Evolutionary conservation across 1,284 basidiomycete species (phyloP), one percentile per base, ranked within the genome.

Genomic region (Lentinula novae-zelandiae): DNA sequence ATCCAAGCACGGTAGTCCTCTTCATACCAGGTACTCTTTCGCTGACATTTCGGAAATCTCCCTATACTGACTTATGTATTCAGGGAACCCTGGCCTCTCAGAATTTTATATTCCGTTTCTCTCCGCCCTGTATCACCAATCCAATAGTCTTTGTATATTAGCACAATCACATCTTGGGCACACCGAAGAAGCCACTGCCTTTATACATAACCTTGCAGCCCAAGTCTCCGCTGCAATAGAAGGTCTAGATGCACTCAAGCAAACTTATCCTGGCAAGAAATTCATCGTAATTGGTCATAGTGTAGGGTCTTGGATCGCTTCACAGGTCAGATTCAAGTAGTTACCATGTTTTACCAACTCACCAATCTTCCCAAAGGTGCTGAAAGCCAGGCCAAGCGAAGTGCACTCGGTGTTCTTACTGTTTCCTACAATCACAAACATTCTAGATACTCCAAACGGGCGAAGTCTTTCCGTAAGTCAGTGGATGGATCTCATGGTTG

Each of bases 51-150:
- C 8, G 27, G 53, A 9, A 17, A 12, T n/a, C 7, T 38, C 22
- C n/a, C 39, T 22, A 12, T 50, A 20, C 33, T 51, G 33, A 48
- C 51, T 38, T 12, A 60, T 17, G n/a, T 48, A 22, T 48, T 40
- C 64, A 85, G 86, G 85, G 9, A 88, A 88, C 66, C 86, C 85
- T 6, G 85, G 86, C 0, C 69, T 85, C 12, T 63, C 83, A 34
- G 77, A 82, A 38, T 86, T 87, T 68, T 88, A 87, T 63, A 75
- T 73, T 0, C 78, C 78, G 9, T 88, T 87, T 66, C 73, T 88
- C 17, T 74, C 77, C 27, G 75, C 71, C 1, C 67, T 87, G 8
- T 72, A 82, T 58, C 71, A 75, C 42, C 58, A 68, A 12, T 72
- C 71, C 7, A 68, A 64, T 15, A 70, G 71, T 44, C 65, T 84